Base-by-base conservation (phyloP, 805 yeast species). In the Nakazawaea wyomingensis region DNA sequence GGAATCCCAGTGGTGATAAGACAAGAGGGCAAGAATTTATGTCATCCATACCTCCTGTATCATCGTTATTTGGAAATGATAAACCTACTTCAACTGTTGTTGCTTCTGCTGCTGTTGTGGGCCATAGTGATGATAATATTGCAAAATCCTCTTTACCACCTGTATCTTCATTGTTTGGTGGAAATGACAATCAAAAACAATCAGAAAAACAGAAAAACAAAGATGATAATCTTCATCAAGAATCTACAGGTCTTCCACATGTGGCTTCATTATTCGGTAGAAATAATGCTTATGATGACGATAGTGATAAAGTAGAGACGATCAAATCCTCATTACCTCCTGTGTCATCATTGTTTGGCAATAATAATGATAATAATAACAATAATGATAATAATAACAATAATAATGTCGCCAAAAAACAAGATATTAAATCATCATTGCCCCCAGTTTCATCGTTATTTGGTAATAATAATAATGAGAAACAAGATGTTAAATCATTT, bases 391-490 rank as follows among this genome's bases (percentile, higher is more conserved):
- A n/a, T n/a, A 32, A 32, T 10, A 10, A 32, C 16, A 17, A 14
- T 30, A 16, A 30, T 30, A 14, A 30, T 14, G 13, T 10, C 13
- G 4, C 3, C 33, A 13, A 30, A 30, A 10, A n/a, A 7, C 13
- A 7, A 7, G 18, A 30, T 7, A 8, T 9, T 8, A 24, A 24
- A 11, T 24, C 27, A 24, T 36, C 40, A 22, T 20, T 32, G 4
- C 37, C 37, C 7, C 14, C 37, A 10, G 39, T 32, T 16, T 29
- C 39, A 16, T 33, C 40, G 14, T 16, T 35, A 17, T 44, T 42
- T 19, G 37, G 37, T 6, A 33, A 37, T 18, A 24, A 24, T 30
- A 34, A 22, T 21, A 9, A 20, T 10, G 19, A 10, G 34, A 21
- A 30, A 22, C 24, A n/a, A 10, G 28, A 19, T 36, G 34, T 14